Conservation (phyloP, 2,329 filamentous ascomycete genomes). For the Plenodomus lindquistii region DNA sequence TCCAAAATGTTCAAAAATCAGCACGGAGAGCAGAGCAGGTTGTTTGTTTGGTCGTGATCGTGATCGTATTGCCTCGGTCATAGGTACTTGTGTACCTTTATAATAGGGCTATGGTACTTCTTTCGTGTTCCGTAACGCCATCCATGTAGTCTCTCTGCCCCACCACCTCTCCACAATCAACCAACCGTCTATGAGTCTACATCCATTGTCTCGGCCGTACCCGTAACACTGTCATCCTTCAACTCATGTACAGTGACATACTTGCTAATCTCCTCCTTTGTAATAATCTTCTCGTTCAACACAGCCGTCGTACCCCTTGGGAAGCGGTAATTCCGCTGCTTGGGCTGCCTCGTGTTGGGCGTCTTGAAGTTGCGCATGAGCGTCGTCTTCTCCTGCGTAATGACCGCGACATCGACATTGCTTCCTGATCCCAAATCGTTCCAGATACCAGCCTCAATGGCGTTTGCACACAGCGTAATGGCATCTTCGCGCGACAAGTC, state of each 20-base stretch:
- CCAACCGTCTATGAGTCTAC: conserved; percentile 53
- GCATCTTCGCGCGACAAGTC: conserved; percentile 77
- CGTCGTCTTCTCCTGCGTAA: conserved; percentile 93
- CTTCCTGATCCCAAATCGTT: conserved; percentile 97
- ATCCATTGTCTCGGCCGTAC: conserved; percentile 67
- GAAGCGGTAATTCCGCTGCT: conserved; percentile 94
- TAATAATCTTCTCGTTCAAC: conserved; percentile 94
- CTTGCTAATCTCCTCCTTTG: conserved; percentile 88
- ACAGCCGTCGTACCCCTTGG: conserved; percentile 90
- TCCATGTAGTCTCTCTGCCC: conserved; percentile 2
- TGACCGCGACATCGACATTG: conserved; percentile 96
- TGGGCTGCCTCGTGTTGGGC: conserved; percentile 87
- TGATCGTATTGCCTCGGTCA: conserved; percentile 6
- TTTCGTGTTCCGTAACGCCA: conserved; percentile 25
- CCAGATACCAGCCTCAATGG: conserved; percentile 96
- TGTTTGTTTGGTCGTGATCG: conserved; percentile 20
- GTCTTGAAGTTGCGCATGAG: conserved; percentile 90
- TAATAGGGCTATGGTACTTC: conserved; percentile 24
- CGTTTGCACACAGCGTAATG: conserved; percentile 79
- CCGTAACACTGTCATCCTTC: conserved; percentile 66
- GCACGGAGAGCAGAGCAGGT: no score
- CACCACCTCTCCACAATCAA: neutral
- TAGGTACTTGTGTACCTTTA: neutral
- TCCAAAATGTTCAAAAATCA: neutral
- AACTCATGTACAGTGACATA: conserved; percentile 92